Conservation (phyloP, 306 rosid genomes). For the Quercus agrifolia region DNA sequence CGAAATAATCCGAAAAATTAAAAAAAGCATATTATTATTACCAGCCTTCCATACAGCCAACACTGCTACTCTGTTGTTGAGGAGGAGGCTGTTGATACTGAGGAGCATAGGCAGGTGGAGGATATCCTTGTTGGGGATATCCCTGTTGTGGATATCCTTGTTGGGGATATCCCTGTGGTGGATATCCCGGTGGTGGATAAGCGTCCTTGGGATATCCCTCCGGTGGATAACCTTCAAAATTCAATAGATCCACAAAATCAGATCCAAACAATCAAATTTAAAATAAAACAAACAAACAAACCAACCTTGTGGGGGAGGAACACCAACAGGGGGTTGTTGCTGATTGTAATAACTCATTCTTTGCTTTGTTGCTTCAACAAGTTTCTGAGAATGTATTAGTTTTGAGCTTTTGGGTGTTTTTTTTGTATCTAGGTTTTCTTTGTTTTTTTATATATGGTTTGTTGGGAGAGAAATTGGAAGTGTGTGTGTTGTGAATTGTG, state of each 20-base stretch:
- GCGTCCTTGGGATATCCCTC: slow-evolving; percentile 73
- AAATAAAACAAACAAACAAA: neutral
- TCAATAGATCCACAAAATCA: neutral
- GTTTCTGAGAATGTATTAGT: neutral
- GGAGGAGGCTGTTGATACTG: slow-evolving; percentile 86
- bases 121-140: slow-evolving; percentile 59
- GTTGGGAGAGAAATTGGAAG: no score
- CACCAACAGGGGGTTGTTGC: slow-evolving; percentile 89
- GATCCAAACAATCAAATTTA: neutral
- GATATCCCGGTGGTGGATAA: slow-evolving; percentile 65
- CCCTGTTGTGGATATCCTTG: slow-evolving; percentile 3
- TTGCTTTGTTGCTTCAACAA: neutral
- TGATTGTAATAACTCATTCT: slow-evolving; percentile 82
- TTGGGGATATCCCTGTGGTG: slow-evolving; percentile 46
- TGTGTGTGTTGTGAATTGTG: no score
- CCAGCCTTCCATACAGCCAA: slow-evolving; percentile 85
- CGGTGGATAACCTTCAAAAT: slow-evolving; percentile 66
- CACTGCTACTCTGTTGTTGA: slow-evolving; percentile 24
- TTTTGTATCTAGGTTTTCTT: no score
- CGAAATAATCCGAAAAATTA: neutral
- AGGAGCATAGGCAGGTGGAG: slow-evolving; percentile 62
- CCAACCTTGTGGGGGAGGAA: slow-evolving; percentile 87
- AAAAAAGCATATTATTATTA: slow-evolving; percentile 4
- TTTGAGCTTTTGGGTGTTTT: neutral
- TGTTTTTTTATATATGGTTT: no score